Evolutionary conservation across 202 grass and related monocot species (phyloP).

Genomic region (Elaeis oleifera): DNA sequence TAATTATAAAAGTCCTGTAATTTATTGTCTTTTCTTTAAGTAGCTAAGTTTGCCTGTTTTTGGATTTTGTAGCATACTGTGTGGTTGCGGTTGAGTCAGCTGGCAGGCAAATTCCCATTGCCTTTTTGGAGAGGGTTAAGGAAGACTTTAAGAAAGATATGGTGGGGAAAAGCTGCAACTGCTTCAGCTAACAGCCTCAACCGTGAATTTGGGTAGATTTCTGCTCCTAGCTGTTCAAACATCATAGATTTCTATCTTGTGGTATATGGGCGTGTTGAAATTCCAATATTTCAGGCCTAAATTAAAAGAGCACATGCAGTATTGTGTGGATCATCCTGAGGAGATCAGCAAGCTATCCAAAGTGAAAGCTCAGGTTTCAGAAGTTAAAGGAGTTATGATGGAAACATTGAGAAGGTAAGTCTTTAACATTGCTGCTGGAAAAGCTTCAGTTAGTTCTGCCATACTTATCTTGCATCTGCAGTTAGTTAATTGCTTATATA

Average conservation of each 20-base stretch:
- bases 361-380: constrained; percentile 86
- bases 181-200: constrained; percentile 66
- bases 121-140: constrained; percentile 79
- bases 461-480: not conserved
- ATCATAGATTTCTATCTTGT: not conserved
- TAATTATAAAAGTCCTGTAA: too few relatives aligned
- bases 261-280: not conserved
- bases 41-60: not conserved
- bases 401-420: constrained; percentile 82
- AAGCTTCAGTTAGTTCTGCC: not conserved
- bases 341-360: constrained; percentile 83
- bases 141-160: constrained; percentile 81
- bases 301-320: constrained; percentile 84
- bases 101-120: constrained; percentile 57
- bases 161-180: constrained; percentile 60
- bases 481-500: too few relatives aligned
- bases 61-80: constrained; percentile 59
- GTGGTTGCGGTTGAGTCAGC: constrained; percentile 73
- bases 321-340: constrained; percentile 70
- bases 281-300: constrained; percentile 44
- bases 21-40: not conserved
- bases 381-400: constrained; percentile 96
- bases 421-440: not conserved
- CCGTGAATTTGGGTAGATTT: constrained; percentile 68
- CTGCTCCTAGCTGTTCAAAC: not conserved